Evolutionary conservation across 140 eudicot genomes (phyloP).

Genomic region (Anethum foeniculum): DNA sequence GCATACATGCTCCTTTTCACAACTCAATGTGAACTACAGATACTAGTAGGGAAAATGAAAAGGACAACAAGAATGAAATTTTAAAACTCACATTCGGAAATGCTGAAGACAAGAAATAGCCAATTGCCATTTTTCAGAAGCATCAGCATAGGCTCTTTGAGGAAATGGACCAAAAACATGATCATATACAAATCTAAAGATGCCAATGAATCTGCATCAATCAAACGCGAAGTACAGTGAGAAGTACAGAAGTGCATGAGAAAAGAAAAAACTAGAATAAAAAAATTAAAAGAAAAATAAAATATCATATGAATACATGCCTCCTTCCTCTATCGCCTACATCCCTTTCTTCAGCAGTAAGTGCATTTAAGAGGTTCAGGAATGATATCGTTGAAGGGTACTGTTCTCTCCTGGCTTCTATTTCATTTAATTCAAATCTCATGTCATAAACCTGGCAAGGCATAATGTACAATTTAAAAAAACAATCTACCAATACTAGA

Average conservation of each 20-base stretch:
- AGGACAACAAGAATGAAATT: not conserved
- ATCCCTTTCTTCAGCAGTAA: constrained; percentile 89
- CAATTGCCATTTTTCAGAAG: constrained; percentile 91
- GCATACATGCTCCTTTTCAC: not conserved
- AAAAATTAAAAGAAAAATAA: not conserved
- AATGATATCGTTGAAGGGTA: constrained; percentile 94
- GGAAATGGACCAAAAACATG: constrained; percentile 96
- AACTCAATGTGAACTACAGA: not conserved
- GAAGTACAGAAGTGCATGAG: not conserved
- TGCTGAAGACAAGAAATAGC: constrained; percentile 91
- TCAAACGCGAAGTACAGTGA: not conserved
- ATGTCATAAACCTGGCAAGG: constrained; percentile 78
- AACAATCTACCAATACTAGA: not conserved
- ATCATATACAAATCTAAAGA: constrained; percentile 83
- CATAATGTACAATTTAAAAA: not conserved
- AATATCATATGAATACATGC: constrained; percentile 21
- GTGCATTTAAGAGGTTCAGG: constrained; percentile 70
- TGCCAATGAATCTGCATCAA: constrained; percentile 71
- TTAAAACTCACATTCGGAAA: constrained; percentile 62
- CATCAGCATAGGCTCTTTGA: constrained; percentile 92
- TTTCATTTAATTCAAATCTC: constrained; percentile 90
- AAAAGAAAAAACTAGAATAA: not conserved
- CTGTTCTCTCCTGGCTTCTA: constrained; percentile 94
- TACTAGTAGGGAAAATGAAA: not conserved
- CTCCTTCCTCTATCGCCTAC: constrained; percentile 83